Conservation (phyloP, 1,284 basidiomycete genomes). For the Naganishia sp. region DNA sequence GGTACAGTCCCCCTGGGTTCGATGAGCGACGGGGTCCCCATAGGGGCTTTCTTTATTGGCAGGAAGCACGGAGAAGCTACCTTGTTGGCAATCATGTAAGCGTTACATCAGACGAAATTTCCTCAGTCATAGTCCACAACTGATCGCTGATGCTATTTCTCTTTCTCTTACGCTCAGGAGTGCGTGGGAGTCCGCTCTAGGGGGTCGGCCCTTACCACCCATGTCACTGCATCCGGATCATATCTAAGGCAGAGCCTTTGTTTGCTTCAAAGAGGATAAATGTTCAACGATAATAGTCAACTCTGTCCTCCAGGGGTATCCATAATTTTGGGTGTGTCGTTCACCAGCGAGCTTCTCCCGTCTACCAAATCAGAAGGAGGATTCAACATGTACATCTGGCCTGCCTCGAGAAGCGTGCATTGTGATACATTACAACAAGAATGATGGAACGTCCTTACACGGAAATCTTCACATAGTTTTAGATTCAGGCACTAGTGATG, state of each 20-base stretch:
- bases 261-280: no score
- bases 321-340: no score
- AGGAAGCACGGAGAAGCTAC: slow-evolving; percentile 26
- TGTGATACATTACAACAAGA: not conserved
- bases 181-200: slow-evolving; percentile 22
- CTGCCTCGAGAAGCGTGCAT: not conserved
- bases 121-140: not conserved
- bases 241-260: no score
- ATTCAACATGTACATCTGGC: no score
- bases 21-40: slow-evolving; percentile 27
- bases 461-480: no score
- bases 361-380: no score
- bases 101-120: not conserved
- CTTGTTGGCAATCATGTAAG: slow-evolving; percentile 25
- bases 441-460: not conserved
- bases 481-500: not conserved
- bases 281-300: no score
- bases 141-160: not conserved
- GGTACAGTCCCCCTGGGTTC: slow-evolving; percentile 20
- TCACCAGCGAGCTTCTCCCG: no score
- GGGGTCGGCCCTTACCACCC: slow-evolving; percentile 15
- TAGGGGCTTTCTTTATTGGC: slow-evolving; percentile 30
- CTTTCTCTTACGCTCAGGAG: slow-evolving; percentile 2
- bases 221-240: not conserved
- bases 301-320: no score